Percentiles rank a stretch among this genome's conserved stretches.
phyloP scores from a whole-genome alignment of 2,329 filamentous ascomycete genomes.

The Aspergillus sclerotialis region DNA sequence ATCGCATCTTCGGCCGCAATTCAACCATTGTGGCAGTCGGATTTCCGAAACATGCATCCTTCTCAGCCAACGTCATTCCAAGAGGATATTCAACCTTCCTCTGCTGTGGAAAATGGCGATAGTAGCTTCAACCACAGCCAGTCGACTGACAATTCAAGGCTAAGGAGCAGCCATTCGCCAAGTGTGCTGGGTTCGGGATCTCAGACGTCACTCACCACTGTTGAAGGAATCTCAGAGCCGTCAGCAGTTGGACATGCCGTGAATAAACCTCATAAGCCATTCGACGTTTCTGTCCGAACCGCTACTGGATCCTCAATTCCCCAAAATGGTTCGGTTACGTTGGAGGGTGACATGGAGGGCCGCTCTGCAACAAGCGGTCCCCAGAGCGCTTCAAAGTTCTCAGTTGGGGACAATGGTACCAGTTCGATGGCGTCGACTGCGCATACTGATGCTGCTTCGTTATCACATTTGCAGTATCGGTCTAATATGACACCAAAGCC shows the following conservation, averaged over 20 bases:
- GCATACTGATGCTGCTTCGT: constrained; percentile 9
- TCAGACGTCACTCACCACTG: not conserved
- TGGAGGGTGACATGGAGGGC: too few relatives aligned
- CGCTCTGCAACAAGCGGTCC: too few relatives aligned
- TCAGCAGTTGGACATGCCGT: constrained; percentile 1
- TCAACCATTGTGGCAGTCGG: constrained; percentile 8
- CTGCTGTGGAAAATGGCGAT: constrained; percentile 7
- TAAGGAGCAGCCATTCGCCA: constrained; percentile 7
- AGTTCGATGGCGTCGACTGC: constrained; percentile 1
- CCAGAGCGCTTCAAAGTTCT: too few relatives aligned
- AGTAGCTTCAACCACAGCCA: constrained; percentile 2
- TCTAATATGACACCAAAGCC: constrained; percentile 5
- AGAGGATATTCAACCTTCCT: constrained; percentile 11
- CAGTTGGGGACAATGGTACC: not conserved
- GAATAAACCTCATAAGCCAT: not conserved
- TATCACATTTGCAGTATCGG: constrained; percentile 7
- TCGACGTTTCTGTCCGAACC: too few relatives aligned
- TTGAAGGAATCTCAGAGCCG: not conserved
- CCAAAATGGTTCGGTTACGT: too few relatives aligned
- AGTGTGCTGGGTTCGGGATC: not conserved
- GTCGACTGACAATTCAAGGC: constrained; percentile 11
- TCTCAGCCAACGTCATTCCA: constrained; percentile 13
- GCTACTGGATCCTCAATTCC: too few relatives aligned
- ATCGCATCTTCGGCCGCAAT: constrained; percentile 7
- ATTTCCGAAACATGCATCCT: constrained; percentile 12